Conservation (phyloP, 768 basidiomycete genomes). For the Infundibulicybe gibba region DNA sequence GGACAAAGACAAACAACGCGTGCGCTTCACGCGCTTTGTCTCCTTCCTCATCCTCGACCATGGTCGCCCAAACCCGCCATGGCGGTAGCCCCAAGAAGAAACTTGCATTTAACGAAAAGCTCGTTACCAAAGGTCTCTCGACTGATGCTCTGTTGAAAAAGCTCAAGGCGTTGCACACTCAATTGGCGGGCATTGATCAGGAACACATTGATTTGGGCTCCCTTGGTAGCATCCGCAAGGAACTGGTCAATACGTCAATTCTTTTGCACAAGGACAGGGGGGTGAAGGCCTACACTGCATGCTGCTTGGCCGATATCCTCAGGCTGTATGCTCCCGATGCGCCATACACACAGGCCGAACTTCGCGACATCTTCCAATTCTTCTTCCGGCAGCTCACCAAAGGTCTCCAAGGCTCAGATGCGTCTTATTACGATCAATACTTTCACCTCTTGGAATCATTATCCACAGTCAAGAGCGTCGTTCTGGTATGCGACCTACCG, state of each 20-base stretch:
- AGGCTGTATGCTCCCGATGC: slow-evolving; percentile 95
- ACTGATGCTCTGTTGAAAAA: slow-evolving; percentile 86
- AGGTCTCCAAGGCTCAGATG: slow-evolving; percentile 72
- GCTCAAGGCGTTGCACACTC: slow-evolving; percentile 71
- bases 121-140: slow-evolving; percentile 69
- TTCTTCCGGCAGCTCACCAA: slow-evolving; percentile 83
- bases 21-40: slow-evolving; percentile 16
- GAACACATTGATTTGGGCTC: slow-evolving; percentile 77
- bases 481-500: slow-evolving; percentile 89
- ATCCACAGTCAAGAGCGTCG: slow-evolving; percentile 91
- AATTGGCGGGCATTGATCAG: slow-evolving; percentile 84
- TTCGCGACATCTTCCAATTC: slow-evolving; percentile 96
- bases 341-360: slow-evolving; percentile 84
- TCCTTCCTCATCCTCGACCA: slow-evolving; percentile 24
- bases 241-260: slow-evolving; percentile 75
- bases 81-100: slow-evolving; percentile 54
- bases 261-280: slow-evolving; percentile 94
- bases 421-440: slow-evolving; percentile 89
- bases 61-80: slow-evolving; percentile 76
- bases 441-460: slow-evolving; percentile 93
- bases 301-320: slow-evolving; percentile 92
- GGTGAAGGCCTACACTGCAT: slow-evolving; percentile 92
- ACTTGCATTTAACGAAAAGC: slow-evolving; percentile 78
- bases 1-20: slow-evolving; percentile 43
- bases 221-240: slow-evolving; percentile 65